phyloP scores from a whole-genome alignment of 23 red algal genomes.

The Gracilaria caudata region DNA sequence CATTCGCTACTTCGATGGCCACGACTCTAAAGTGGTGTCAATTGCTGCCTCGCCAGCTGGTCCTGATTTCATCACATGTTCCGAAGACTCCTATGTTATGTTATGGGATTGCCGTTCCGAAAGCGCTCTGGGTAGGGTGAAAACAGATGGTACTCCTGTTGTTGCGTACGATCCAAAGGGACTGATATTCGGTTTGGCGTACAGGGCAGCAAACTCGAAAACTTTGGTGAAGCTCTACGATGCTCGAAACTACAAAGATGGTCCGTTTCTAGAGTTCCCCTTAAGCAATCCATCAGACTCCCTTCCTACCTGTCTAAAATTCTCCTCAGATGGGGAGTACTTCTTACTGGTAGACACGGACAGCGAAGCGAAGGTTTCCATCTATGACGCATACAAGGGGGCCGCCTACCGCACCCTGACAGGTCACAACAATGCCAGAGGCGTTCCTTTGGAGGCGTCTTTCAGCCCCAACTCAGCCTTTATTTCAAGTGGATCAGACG shows the following conservation, averaged over 20 bases:
- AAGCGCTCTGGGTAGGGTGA: conserved; percentile 61
- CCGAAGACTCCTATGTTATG: conserved; percentile 74
- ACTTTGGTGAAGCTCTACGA: conserved; percentile 92
- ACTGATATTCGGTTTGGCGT: conserved; percentile 88
- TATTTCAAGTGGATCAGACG: conserved; percentile 84
- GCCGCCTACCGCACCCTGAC: conserved; percentile 35
- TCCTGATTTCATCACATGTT: conserved; percentile 81
- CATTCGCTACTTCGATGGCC: conserved; percentile 78
- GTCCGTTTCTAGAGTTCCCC: conserved; percentile 85
- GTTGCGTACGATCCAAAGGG: conserved; percentile 93
- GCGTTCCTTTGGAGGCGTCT: conserved; percentile 70
- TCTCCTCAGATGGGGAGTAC: conserved; percentile 83
- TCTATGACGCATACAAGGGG: conserved; percentile 92
- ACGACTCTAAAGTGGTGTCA: conserved; percentile 66
- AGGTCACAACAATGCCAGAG: conserved; percentile 71
- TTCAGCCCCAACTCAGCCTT: conserved; percentile 90
- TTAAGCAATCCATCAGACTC: conserved; percentile 63
- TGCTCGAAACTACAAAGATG: conserved; percentile 80
- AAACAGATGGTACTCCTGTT: conserved; percentile 56
- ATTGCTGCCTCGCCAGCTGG: conserved; percentile 76
- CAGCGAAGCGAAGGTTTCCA: conserved; percentile 53
- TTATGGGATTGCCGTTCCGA: conserved; percentile 85
- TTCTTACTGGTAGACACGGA: conserved; percentile 85
- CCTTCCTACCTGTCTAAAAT: conserved; percentile 80
- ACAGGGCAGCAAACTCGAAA: conserved; percentile 48